These are phyloP conservation scores for Albophoma yamanashiensis DNA, from an alignment of 2,329 filamentous ascomycete genomes.

Conservation along the genomic window DNA sequence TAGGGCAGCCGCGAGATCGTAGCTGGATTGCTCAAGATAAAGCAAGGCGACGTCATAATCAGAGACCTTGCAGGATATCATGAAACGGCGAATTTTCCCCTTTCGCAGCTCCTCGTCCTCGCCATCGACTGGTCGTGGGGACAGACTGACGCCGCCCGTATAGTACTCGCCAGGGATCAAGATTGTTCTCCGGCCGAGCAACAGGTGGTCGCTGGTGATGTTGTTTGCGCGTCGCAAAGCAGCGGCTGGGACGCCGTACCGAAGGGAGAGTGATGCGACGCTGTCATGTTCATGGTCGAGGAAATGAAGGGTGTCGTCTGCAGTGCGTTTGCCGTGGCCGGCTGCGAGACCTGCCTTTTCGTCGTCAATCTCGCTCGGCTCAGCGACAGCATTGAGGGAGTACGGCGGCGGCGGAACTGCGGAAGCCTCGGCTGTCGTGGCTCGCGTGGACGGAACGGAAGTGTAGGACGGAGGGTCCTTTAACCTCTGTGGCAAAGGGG, in stretches of 20 bases:
- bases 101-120: constrained; percentile 66
- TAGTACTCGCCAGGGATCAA: constrained; percentile 63
- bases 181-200: constrained; percentile 57
- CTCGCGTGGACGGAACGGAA: constrained; percentile 17
- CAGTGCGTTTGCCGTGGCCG: constrained; percentile 22
- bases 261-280: constrained; percentile 56
- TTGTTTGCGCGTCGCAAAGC: constrained; percentile 57
- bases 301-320: constrained; percentile 65
- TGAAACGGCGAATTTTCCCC: constrained; percentile 61
- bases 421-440: constrained; percentile 10
- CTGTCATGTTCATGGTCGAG: constrained; percentile 60
- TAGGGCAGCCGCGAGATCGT: constrained; percentile 55
- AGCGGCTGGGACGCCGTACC: constrained; percentile 56
- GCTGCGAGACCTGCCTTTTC: constrained; percentile 14
- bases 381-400: constrained; percentile 2
- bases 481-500: constrained; percentile 48
- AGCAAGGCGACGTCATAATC: constrained; percentile 68
- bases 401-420: constrained; percentile 29
- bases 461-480: constrained; percentile 59
- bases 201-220: constrained; percentile 59
- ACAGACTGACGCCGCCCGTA: constrained; percentile 55
- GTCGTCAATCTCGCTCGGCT: constrained; percentile 3
- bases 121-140: constrained; percentile 59
- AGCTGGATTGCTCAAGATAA: constrained; percentile 61
- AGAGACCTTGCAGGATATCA: constrained; percentile 66